Percentiles rank a stretch among this genome's conserved stretches.
Conservation (phyloP, 495 filamentous ascomycete genomes). For the Penicillium paxilli region DNA sequence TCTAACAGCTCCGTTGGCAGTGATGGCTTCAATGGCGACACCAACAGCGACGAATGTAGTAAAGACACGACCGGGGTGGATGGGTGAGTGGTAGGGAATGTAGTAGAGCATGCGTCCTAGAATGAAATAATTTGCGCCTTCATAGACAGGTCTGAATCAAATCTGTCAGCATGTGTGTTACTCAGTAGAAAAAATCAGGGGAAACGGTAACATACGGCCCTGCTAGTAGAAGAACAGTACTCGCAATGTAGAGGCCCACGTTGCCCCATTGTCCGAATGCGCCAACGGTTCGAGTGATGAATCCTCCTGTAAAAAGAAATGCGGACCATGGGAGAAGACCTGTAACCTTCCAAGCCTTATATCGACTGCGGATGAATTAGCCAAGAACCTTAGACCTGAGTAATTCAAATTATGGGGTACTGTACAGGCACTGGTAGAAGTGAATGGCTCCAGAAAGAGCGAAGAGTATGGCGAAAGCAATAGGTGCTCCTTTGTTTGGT, state of each 20-base stretch:
- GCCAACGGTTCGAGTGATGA: constrained; percentile 54
- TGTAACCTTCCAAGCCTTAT: constrained; percentile 52
- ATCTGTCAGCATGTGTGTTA: not conserved
- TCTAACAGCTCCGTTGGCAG: constrained; percentile 64
- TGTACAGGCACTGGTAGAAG: constrained; percentile 61
- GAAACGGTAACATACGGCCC: constrained; percentile 73
- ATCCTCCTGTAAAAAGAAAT: constrained; percentile 56
- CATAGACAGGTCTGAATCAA: constrained; percentile 61
- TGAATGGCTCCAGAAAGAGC: constrained; percentile 57
- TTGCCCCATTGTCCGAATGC: constrained; percentile 59
- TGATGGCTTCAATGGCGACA: constrained; percentile 62
- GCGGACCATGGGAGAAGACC: constrained; percentile 55
- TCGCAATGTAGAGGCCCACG: constrained; percentile 57
- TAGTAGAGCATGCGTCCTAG: constrained; percentile 78
- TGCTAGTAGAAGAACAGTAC: constrained; percentile 59
- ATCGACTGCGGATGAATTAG: constrained; percentile 28
- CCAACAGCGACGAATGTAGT: constrained; percentile 73
- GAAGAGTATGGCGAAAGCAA: constrained; percentile 68
- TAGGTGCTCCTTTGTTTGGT: constrained; percentile 70
- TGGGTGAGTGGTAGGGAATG: constrained; percentile 72
- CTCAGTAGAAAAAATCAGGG: not conserved
- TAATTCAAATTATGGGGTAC: no score
- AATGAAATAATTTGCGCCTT: constrained; percentile 73
- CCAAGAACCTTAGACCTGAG: no score
- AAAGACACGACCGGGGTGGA: constrained; percentile 75